These are phyloP conservation scores for Fusarium foetens DNA, from an alignment of 2,329 filamentous ascomycete species.

Conservation along the genomic window DNA sequence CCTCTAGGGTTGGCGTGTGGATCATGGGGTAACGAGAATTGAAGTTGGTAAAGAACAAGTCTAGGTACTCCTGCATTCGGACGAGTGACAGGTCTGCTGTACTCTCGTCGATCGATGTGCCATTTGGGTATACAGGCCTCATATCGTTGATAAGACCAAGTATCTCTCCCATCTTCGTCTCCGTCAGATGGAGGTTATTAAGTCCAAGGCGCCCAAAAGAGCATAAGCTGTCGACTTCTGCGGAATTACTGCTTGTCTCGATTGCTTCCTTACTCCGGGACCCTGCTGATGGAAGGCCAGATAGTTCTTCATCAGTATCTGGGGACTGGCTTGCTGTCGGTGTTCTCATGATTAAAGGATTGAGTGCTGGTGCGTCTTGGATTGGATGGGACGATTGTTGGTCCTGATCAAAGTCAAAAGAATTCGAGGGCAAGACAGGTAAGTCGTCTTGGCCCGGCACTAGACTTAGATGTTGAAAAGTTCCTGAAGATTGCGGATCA, in stretches of 20 bases:
- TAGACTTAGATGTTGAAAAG: fast-evolving
- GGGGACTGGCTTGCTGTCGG: fast-evolving
- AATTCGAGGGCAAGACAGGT: fast-evolving
- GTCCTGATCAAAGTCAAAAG: not conserved
- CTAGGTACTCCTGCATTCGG: not conserved
- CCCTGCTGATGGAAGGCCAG: fast-evolving
- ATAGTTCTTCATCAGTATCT: fast-evolving
- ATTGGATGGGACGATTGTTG: not conserved
- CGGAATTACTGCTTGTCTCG: fast-evolving
- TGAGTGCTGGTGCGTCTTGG: fast-evolving
- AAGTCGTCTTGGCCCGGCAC: fast-evolving
- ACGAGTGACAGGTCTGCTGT: not conserved
- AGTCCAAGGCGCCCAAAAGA: not conserved
- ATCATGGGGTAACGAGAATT: not conserved
- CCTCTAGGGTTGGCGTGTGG: not conserved
- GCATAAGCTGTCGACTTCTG: not conserved
- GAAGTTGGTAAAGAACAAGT: not conserved
- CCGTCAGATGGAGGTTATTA: not conserved
- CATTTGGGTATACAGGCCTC: not conserved
- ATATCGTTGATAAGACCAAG: not conserved
- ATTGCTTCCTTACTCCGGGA: fast-evolving
- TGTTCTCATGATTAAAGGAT: fast-evolving
- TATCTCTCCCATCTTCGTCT: not conserved
- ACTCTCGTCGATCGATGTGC: fast-evolving
- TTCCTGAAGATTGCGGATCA: fast-evolving